These are phyloP conservation scores for Cystofilobasidium macerans DNA, from an alignment of 768 basidiomycete species.

Conservation along the genomic window DNA sequence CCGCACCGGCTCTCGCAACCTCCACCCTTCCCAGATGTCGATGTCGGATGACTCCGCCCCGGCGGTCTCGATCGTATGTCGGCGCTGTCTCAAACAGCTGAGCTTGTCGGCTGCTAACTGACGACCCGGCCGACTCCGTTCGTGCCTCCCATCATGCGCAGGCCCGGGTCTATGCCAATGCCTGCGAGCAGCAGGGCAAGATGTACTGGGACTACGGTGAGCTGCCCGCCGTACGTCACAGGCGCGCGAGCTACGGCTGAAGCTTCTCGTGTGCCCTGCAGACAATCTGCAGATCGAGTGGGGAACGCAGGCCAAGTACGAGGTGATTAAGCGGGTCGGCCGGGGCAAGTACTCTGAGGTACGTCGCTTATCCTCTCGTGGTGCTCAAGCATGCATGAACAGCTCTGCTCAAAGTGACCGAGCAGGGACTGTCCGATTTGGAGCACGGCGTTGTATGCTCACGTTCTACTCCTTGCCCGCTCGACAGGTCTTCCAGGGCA, in stretches of 20 bases:
- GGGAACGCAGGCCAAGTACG: slow-evolving; percentile 94
- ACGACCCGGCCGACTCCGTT: slow-evolving; percentile 31
- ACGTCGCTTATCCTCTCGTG: slow-evolving; percentile 25
- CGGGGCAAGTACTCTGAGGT: slow-evolving; percentile 93
- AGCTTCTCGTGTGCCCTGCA: slow-evolving; percentile 5
- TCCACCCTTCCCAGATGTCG: no score
- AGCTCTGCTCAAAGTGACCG: no score
- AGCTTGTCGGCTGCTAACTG: slow-evolving; percentile 30
- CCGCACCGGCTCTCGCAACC: no score
- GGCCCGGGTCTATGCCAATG: slow-evolving; percentile 60
- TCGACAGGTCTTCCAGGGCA: slow-evolving; percentile 59
- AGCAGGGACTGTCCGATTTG: background rate
- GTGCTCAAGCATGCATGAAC: no score
- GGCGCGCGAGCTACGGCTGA: background rate
- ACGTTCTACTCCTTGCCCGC: background rate
- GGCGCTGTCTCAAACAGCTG: no score
- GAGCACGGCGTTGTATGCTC: background rate
- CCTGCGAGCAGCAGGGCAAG: slow-evolving; percentile 73
- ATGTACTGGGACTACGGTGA: slow-evolving; percentile 94
- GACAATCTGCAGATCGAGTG: slow-evolving; percentile 90
- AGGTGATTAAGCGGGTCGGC: slow-evolving; percentile 91
- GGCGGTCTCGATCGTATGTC: no score
- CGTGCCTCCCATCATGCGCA: background rate
- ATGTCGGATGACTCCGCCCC: no score
- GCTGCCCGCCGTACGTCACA: slow-evolving; percentile 29